Evolutionary conservation across 2,329 filamentous ascomycete species (phyloP), one percentile per base, ranked within the genome.

Genomic region (Coniochaeta prunicola): DNA sequence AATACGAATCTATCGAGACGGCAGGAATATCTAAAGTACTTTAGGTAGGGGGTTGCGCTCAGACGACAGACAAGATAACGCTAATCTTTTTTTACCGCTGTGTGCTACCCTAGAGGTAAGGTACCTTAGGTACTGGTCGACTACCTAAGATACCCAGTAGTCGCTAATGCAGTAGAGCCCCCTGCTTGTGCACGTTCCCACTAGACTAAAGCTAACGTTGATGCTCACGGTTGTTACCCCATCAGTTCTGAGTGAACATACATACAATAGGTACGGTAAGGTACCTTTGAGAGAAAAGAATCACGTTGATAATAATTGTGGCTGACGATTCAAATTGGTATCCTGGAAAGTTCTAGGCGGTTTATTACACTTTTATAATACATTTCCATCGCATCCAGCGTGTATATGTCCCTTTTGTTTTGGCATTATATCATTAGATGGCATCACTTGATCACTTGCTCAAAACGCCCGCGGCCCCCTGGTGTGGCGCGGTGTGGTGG

Each of bases 391-490:
- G 9, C 24, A 26, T 28, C 45, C 45, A 30, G 10, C 45, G 24
- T 50, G 24, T 50, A 50, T 50, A 17, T 50, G 12, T 30, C 21
- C 40, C 45, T 30, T 13, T 4, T 17, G 21, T 26, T 26, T 4
- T 50, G 24, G n/a, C 45, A 50, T 50, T 54, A 54, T 36, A 36
- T 34, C 30, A 10, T 84, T 84, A 19, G 8, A 34, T 36, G 31
- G 31, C 26, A 26, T 36, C 53, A n/a, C 30, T 33, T 4, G 17
- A 24, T 36, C 19, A 45, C 34, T 26, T 26, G 13, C 21, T 57
- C 45, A 61, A 40, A 61, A 61, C 6, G 58, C 58, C 19, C 60
- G 50, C 15, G 38, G 58, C 9, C 53, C 54, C 36, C 50, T 33
- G 24, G 24, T 26, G 10, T 42, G 57, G 15, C 34, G 21, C 5